phyloP scores from a whole-genome alignment of 345 rosid genomes.

The Geranium brycei region DNA sequence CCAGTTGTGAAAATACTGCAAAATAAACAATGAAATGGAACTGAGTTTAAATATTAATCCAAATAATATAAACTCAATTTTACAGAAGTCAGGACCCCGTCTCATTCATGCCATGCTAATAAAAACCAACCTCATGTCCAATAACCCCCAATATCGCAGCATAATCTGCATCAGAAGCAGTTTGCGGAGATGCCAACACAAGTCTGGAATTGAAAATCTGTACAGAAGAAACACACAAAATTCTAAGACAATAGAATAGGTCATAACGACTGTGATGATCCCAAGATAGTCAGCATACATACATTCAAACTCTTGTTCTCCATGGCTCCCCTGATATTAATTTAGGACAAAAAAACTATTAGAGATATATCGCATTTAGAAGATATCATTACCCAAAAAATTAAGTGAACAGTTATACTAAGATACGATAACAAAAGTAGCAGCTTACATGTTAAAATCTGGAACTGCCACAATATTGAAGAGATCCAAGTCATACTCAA shows the following conservation, averaged over 20 bases:
- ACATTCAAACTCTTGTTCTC: constrained; percentile 99
- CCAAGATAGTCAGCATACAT: constrained; percentile 13
- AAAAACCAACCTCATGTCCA: constrained; percentile 77
- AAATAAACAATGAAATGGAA: constrained; percentile 12
- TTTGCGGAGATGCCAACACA: constrained; percentile 95
- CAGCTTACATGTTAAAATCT: constrained; percentile 85
- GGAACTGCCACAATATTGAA: constrained; percentile 98
- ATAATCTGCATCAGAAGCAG: constrained; percentile 91
- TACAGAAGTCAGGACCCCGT: not conserved
- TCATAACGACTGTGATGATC: not conserved
- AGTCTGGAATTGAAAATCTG: constrained; percentile 97
- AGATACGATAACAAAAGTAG: not conserved
- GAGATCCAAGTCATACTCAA: constrained; percentile 94
- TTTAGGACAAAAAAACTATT: not conserved
- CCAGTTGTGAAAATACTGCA: constrained; percentile 99
- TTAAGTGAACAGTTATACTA: not conserved
- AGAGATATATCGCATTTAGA: not conserved
- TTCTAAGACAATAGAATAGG: constrained; percentile 6
- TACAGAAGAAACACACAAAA: constrained; percentile 16
- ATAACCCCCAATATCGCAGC: constrained; percentile 95
- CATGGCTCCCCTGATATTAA: constrained; percentile 91
- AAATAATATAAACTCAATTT: not conserved
- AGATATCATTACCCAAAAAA: not conserved
- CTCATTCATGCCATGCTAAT: not conserved
- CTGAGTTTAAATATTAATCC: constrained; percentile 9